phyloP scores from a whole-genome alignment of 1,284 basidiomycete species.

The Ustilago sp. region DNA sequence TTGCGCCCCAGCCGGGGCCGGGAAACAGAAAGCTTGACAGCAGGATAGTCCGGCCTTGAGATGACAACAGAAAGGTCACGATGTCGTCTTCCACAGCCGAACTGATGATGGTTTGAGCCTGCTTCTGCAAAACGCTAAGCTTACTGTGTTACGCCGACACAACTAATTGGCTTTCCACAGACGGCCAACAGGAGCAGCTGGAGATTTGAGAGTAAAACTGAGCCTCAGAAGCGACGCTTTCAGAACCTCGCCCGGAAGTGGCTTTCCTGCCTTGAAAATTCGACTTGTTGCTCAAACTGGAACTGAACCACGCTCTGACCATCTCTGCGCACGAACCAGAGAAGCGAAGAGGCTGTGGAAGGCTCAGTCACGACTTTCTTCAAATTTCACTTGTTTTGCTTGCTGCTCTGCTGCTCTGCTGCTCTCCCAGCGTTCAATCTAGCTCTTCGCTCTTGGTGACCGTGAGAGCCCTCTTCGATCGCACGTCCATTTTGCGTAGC shows the following conservation, averaged over 20 bases:
- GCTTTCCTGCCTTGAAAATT: background rate
- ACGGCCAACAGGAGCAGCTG: background rate
- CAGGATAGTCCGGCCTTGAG: no score
- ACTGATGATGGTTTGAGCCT: background rate
- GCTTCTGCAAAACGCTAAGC: background rate
- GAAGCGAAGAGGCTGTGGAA: background rate
- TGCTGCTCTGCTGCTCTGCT: constrained; percentile 1
- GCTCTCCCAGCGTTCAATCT: background rate
- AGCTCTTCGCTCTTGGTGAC: background rate
- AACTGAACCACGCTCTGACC: constrained; percentile 21
- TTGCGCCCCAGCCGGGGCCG: no score
- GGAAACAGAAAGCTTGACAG: no score
- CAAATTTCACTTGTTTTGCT: background rate
- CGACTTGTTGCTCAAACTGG: background rate
- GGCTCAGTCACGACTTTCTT: constrained; percentile 15
- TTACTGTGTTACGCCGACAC: background rate
- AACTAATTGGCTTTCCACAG: background rate
- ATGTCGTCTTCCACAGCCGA: background rate
- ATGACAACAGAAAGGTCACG: no score
- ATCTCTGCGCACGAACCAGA: constrained; percentile 23
- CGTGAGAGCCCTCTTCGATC: background rate
- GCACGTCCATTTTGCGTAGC: constrained; percentile 7
- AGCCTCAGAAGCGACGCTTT: background rate
- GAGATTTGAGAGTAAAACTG: constrained; percentile 1
- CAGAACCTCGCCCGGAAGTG: constrained; percentile 5